These are phyloP conservation scores for Coemansia sp. DNA, from an alignment of 192 early-diverging fungal species.

Conservation along the genomic window DNA sequence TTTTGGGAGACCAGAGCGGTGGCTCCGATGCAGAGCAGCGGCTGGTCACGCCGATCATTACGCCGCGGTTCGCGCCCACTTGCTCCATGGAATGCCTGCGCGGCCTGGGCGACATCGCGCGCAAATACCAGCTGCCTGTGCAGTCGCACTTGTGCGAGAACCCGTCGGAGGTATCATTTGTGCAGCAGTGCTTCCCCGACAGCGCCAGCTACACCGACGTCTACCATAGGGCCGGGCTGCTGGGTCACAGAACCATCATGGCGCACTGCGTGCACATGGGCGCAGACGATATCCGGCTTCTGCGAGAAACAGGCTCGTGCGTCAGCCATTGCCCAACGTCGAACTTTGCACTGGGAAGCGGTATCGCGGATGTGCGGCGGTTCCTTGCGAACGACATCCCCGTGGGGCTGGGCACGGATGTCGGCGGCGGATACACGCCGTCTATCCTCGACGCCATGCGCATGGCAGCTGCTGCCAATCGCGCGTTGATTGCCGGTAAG, in stretches of 20 bases:
- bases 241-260: slow-evolving; percentile 76
- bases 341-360: slow-evolving; percentile 82
- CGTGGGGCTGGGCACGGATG: slow-evolving; percentile 93
- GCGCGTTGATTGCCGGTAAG: slow-evolving; percentile 51
- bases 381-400: slow-evolving; percentile 70
- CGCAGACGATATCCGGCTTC: slow-evolving; percentile 64
- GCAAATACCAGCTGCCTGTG: slow-evolving; percentile 70
- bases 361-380: slow-evolving; percentile 75
- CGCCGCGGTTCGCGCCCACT: slow-evolving; percentile 89
- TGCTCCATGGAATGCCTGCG: slow-evolving; percentile 70
- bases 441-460: slow-evolving; percentile 87
- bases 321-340: slow-evolving; percentile 91
- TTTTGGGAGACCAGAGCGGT: slow-evolving; percentile 29
- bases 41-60: slow-evolving; percentile 77
- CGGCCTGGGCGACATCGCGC: slow-evolving; percentile 68
- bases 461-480: slow-evolving; percentile 69
- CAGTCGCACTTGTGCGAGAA: slow-evolving; percentile 95
- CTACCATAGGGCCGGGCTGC: slow-evolving; percentile 71
- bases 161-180: slow-evolving; percentile 71
- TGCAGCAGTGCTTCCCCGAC: slow-evolving; percentile 70
- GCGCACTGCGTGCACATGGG: slow-evolving; percentile 91
- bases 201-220: slow-evolving; percentile 69
- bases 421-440: slow-evolving; percentile 83
- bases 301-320: slow-evolving; percentile 65
- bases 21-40: slow-evolving; percentile 7